Conservation (phyloP, 2,329 filamentous ascomycete genomes). For the Apiospora malaysiana region DNA sequence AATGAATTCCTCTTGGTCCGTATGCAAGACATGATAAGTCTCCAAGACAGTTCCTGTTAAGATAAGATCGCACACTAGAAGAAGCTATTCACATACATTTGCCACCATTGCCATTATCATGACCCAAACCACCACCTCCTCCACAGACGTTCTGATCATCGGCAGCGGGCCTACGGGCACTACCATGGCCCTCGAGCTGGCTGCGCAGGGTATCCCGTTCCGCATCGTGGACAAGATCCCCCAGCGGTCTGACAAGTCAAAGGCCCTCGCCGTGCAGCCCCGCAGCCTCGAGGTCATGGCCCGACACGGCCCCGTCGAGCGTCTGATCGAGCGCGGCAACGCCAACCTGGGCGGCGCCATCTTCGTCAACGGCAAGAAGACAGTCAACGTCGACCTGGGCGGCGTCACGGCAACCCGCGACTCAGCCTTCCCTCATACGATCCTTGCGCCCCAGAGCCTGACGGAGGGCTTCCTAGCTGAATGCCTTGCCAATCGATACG, state of each 20-base stretch:
- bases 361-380: slow-evolving; percentile 29
- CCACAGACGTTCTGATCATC: slow-evolving; percentile 33
- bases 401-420: slow-evolving; percentile 76
- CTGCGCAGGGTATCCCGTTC: slow-evolving; percentile 32
- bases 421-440: slow-evolving; percentile 88
- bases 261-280: slow-evolving; percentile 53
- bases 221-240: slow-evolving; percentile 34
- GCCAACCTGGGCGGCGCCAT: slow-evolving; percentile 47
- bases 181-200: slow-evolving; percentile 34
- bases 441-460: slow-evolving; percentile 80
- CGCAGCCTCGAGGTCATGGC: slow-evolving; percentile 56
- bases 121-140: not conserved
- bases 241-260: slow-evolving; percentile 44
- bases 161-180: slow-evolving; percentile 34
- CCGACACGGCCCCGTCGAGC: slow-evolving; percentile 47
- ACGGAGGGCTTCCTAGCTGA: slow-evolving; percentile 40
- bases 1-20: not conserved
- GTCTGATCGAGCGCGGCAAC: slow-evolving; percentile 45
- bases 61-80: no score
- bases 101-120: not conserved
- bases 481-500: slow-evolving; percentile 26
- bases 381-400: slow-evolving; percentile 68
- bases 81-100: not conserved
- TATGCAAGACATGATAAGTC: not conserved
- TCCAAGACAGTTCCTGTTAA: not conserved